Evolutionary conservation across 768 basidiomycete species (phyloP).

Genomic region (Grammothele lineata): DNA sequence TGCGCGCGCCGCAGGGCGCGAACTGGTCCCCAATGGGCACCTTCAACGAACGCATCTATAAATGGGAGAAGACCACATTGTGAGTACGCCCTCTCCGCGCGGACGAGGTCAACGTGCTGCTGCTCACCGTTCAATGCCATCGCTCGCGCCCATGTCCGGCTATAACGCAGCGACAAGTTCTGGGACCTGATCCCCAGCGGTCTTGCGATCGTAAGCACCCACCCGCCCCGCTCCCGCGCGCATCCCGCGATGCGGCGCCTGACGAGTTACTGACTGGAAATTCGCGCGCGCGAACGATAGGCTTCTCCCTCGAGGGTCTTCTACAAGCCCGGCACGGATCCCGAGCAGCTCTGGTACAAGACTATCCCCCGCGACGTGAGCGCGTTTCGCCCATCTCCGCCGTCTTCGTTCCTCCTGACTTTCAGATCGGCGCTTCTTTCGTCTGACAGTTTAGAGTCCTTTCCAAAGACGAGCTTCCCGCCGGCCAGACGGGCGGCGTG

Average conservation of each 20-base stretch:
- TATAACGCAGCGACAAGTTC: constrained; percentile 35
- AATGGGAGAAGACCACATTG: constrained; percentile 42
- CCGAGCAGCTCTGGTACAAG: constrained; percentile 34
- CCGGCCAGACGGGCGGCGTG: constrained; percentile 33
- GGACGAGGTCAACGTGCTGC: no score
- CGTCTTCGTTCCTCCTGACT: background rate
- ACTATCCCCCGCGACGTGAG: constrained; percentile 37
- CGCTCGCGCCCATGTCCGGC: no score
- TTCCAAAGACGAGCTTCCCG: constrained; percentile 31
- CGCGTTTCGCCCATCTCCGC: background rate
- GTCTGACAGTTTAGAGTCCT: constrained; percentile 30
- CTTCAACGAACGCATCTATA: constrained; percentile 28
- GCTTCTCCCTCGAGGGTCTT: constrained; percentile 36
- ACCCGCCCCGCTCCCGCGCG: no score
- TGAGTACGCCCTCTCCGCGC: constrained; percentile 30
- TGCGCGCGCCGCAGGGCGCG: no score
- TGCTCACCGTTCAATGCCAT: no score
- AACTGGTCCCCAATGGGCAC: constrained; percentile 40
- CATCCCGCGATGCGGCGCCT: no score
- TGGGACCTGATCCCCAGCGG: constrained; percentile 45
- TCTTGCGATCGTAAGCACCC: constrained; percentile 32
- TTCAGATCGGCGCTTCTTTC: background rate
- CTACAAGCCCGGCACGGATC: constrained; percentile 16
- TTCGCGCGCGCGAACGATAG: no score
- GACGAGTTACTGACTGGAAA: no score